phyloP scores from a whole-genome alignment of 2,329 filamentous ascomycete genomes.

The Purpureocillium takamizusanense region DNA sequence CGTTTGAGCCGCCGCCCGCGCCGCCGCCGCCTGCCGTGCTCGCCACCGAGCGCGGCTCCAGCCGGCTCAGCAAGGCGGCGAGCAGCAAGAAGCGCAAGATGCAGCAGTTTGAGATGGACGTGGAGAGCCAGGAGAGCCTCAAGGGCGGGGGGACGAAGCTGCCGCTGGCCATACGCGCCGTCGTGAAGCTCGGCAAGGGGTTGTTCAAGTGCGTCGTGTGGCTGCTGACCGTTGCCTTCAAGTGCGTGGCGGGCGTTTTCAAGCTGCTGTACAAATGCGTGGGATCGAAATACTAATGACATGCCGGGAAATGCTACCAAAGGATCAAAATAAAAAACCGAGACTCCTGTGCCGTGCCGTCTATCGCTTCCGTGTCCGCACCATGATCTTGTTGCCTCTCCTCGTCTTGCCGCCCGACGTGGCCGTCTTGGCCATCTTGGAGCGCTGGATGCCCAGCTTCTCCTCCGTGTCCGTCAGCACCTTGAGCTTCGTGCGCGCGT shows the following conservation, averaged over 20 bases:
- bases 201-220: conserved; percentile 51
- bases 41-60: conserved; percentile 8
- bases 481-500: conserved; percentile 44
- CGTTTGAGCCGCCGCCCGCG: conserved; percentile 50
- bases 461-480: conserved; percentile 46
- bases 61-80: conserved; percentile 19
- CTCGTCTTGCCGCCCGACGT: conserved; percentile 52
- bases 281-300: conserved; percentile 15
- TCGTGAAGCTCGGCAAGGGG: conserved; percentile 41
- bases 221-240: conserved; percentile 46
- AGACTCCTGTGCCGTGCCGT: neutral
- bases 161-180: conserved; percentile 37
- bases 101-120: conserved; percentile 50
- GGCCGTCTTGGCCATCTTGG: conserved; percentile 57
- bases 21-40: conserved; percentile 6
- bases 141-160: conserved; percentile 35
- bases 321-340: too few species aligned
- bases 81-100: conserved; percentile 30
- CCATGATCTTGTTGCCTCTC: conserved; percentile 52
- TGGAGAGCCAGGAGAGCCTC: conserved; percentile 45
- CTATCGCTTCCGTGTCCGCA: conserved; percentile 51
- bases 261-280: conserved; percentile 42
- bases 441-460: conserved; percentile 47
- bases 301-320: too few species aligned
- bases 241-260: conserved; percentile 40